A percentile compares a stretch with the other conserved stretches of the same genome.
These are phyloP conservation scores for Eucalyptus caleyi DNA, from an alignment of 345 rosid genomes.

Conservation along the genomic window DNA sequence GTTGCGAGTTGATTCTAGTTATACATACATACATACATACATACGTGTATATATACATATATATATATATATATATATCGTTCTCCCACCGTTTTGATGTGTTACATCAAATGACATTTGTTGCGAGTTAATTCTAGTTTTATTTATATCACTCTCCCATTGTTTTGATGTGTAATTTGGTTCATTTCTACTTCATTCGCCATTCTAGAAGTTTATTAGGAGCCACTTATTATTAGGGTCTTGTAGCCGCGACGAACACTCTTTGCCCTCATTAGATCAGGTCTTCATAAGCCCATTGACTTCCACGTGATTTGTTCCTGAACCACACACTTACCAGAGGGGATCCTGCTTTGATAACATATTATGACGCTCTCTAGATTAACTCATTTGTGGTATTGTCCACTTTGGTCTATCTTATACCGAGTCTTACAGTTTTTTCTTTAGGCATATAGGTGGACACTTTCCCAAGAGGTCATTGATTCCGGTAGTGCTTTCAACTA, in stretches of 20 bases:
- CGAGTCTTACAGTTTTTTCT: neutral
- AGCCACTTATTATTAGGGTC: neutral
- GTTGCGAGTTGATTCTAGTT: neutral
- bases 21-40: no score
- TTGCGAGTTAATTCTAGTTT: neutral
- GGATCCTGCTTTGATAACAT: neutral
- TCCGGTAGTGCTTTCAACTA: neutral
- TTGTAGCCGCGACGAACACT: neutral
- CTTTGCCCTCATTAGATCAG: fast-evolving
- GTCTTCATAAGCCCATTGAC: neutral
- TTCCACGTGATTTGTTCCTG: neutral
- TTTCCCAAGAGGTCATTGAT: neutral
- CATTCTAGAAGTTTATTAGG: neutral
- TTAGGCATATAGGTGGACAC: neutral
- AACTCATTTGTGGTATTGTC: neutral
- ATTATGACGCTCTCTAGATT: neutral
- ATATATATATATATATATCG: fast-evolving
- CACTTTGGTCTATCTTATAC: neutral
- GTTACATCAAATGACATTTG: neutral
- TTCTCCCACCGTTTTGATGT: no score
- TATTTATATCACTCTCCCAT: neutral
- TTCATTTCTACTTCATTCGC: neutral
- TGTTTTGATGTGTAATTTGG: neutral
- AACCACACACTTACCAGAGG: neutral
- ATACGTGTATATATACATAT: no score